Base-by-base conservation (phyloP, 345 rosid genomes). In the Aquilaria malaccensis region DNA sequence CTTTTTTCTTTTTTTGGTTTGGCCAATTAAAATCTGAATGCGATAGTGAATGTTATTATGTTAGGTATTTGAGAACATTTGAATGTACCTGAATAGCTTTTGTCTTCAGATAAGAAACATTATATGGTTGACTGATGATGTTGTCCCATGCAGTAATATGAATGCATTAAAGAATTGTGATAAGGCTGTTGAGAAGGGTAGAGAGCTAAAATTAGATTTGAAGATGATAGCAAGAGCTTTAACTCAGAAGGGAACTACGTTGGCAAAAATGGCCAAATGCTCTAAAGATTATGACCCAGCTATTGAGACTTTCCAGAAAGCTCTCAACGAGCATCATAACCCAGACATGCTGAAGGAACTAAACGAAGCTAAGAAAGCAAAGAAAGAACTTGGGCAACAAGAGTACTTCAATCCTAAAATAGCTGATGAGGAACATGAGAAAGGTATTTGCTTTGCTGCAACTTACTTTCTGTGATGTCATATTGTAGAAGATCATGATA, bases 321-420 rank as follows among this genome's bases (percentile, higher is more conserved):
- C 99, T 65, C 95, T 95, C n/a, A 95, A 97, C 2, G 99, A 95
- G 81, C 99, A 95, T 70, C 95, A 96, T 46, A 88, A 95, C 47
- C 96, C 99, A 7, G 99, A 95, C 47, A 95, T 97, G 0, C 67
- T 95, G 89, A 91, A 95, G 85, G 91, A 77, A 64, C 74, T 83
- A 31, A 91, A 88, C 63, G 99, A 95, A 0, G 99, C 96, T 1
- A 89, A 91, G 77, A 86, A 70, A 74, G 96, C 87, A 11, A 95
- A 86, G 85, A 95, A 95, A 70, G 99, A 95, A 41, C 70, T 88
- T 31, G 99, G 88, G 78, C 99, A 91, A 59, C 85, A 83, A 65
- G 99, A 95, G 67, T 82, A 86, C 33, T 95, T 74, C 67, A 97
- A 95, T 73, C 99, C 99, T 1, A 76, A 63, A 51, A 67, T 86